Percentiles rank a stretch among this genome's conserved stretches.
Evolutionary conservation across 164 flowering plant species (phyloP).

Genomic region (Umbilicus rupestris): DNA sequence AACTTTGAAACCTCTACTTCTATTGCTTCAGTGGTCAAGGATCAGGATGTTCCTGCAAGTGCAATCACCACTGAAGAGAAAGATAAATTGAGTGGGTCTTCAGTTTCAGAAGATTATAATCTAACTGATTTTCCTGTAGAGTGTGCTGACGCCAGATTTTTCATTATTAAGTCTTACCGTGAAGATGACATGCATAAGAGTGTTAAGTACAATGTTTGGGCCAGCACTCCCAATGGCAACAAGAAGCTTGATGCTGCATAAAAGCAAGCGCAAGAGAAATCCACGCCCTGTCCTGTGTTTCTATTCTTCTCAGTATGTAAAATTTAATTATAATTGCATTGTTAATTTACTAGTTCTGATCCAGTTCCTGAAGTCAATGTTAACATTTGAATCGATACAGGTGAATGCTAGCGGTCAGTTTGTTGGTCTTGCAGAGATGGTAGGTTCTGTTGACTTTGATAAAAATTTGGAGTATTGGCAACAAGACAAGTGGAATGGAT

Average conservation of each 20-base stretch:
- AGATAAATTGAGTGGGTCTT: conserved; percentile 9
- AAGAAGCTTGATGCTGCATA: conserved; percentile 30
- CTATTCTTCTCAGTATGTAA: conserved; percentile 24
- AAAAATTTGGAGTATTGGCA: conserved; percentile 15
- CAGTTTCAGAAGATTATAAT: conserved; percentile 26
- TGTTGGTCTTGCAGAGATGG: conserved; percentile 18
- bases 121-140: conserved; percentile 23
- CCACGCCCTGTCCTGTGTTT: conserved; percentile 21
- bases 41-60: conserved; percentile 21
- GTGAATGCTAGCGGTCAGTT: conserved; percentile 17
- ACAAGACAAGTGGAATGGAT: conserved; percentile 17
- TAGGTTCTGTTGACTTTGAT: conserved; percentile 14
- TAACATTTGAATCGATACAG: conserved; percentile 5
- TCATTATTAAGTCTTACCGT: conserved; percentile 40
- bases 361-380: neutral
- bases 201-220: conserved; percentile 38
- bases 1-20: conserved; percentile 38
- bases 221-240: conserved; percentile 44
- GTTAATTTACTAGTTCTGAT: neutral
- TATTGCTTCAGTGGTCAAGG: conserved; percentile 34
- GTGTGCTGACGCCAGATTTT: conserved; percentile 31
- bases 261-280: conserved; percentile 20
- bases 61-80: conserved; percentile 14
- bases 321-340: neutral
- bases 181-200: conserved; percentile 53